phyloP scores from a whole-genome alignment of 78 protist genomes.

The Planoprotostelium fungivorum region DNA sequence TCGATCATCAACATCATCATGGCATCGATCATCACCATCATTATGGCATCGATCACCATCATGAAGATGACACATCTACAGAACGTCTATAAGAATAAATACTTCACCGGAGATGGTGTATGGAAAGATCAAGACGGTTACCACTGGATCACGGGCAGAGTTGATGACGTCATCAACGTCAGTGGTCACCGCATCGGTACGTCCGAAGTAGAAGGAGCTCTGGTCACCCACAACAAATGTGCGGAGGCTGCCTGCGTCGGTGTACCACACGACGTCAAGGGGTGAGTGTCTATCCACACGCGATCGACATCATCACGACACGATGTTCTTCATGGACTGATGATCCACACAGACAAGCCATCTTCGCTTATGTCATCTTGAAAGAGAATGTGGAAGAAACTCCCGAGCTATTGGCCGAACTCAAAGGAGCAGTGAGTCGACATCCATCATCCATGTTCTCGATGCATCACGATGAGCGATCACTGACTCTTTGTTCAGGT shows the following conservation, averaged over 20 bases:
- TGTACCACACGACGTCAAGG: slow-evolving; percentile 87
- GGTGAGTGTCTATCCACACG: slow-evolving; percentile 29
- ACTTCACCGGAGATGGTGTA: slow-evolving; percentile 90
- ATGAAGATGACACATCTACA: background rate
- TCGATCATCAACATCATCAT: too few species aligned
- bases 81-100: slow-evolving; percentile 48
- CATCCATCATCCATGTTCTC: background rate
- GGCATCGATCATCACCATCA: too few species aligned
- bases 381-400: slow-evolving; percentile 53
- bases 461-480: background rate
- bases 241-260: slow-evolving; percentile 92
- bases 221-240: slow-evolving; percentile 47
- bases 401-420: slow-evolving; percentile 26
- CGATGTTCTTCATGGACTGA: too few species aligned
- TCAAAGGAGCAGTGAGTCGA: slow-evolving; percentile 47
- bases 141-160: slow-evolving; percentile 87
- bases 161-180: slow-evolving; percentile 88
- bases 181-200: slow-evolving; percentile 96
- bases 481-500: slow-evolving; percentile 31
- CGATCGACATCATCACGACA: background rate
- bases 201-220: slow-evolving; percentile 86
- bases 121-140: slow-evolving; percentile 84
- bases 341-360: slow-evolving; percentile 56
- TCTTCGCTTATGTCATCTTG: slow-evolving; percentile 62
- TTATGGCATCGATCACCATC: too few species aligned